Evolutionary conservation across 768 basidiomycete genomes (phyloP), one percentile per base, ranked within the genome.

Genomic region (Dictyophora rubrovolvata): DNA sequence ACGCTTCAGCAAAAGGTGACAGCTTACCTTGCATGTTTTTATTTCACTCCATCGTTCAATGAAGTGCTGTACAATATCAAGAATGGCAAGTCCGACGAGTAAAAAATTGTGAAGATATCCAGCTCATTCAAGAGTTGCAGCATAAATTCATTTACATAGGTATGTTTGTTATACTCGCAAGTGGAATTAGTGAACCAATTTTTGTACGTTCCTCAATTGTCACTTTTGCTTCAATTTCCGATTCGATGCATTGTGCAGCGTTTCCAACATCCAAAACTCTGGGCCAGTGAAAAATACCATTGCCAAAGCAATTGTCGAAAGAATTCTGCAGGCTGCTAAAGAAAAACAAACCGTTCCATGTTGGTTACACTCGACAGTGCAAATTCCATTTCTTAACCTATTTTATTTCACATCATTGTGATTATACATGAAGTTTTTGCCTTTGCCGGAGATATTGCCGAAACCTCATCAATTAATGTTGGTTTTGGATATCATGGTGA

Each of bases 131-230:
- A 18, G 87, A 95, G 66, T 81, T 93, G 0, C 83, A 83, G 62
- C 89, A 96, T 68, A n/a, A n/a, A n/a, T 93, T 80, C 71, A 90
- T 97, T 61, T 95, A 93, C 70, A 95, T 99, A 62, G 93, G 87
- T 87, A 68, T 6, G 84, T 2, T 35, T 5, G 35, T 42, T 12
- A 42, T 28, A 14, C n/a, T n/a, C n/a, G n/a, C n/a, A n/a, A n/a
- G n/a, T n/a, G n/a, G n/a, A 11, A 50, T n/a, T 12, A 76, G 77
- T 92, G 72, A 93, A 93, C 63, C 89, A 93, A 68, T 93, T 91
- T 73, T 93, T 93, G 89, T 91, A 63, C 65, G 87, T 73, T 35
- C 0, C 47, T 11, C 18, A n/a, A 14, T 12, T 35, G 12, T 36
- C 51, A 21, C 18, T 17, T 34, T 54, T 56, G 35, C 18, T 48